Evolutionary conservation across 441 rosid genomes (phyloP), one percentile per base, ranked within the genome.

Genomic region (Erodium texanum): DNA sequence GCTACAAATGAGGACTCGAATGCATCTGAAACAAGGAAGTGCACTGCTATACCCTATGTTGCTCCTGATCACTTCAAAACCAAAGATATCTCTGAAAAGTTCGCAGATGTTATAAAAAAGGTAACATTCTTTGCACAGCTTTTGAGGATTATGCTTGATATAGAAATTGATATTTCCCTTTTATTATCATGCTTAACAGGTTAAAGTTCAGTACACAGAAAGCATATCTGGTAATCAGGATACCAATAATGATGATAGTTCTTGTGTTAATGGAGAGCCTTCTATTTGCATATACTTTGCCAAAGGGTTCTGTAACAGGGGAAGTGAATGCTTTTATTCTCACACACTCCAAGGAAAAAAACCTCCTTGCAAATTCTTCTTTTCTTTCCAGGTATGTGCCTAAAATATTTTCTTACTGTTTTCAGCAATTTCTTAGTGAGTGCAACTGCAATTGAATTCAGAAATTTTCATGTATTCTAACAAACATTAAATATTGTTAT

Each of bases 251-350:
- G 70, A 73, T 54, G 77, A 71, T 76, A 79, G 14, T 58, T 76
- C 75, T 69, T 24, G 63, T 65, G 76, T 65, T 70, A 56, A 68
- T 56, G 79, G 67, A 29, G 80, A 69, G 69, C 66, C 41, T 34
- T 34, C 89, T 67, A 52, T 74, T 29, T 92, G 98, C 77, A 79
- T 85, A 22, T 88, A 79, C 81, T 92, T 92, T 71, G 50, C 73
- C 63, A 88, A 78, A 24, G 98, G 98, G 75, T 65, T 54, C 72
- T 92, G 98, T 86, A 88, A 69, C 79, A 82, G 81, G 73, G 97
- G 98, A 73, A 79, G 73, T 72, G 75, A 72, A 14, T 92, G 98
- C 79, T 32, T 66, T 19, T 92, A 80, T 82, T 83, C 96, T 75
- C 98, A 92, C 80, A 81, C 86, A 50, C 74, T 80, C 73, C 77